These are phyloP conservation scores for Musa balbisiana DNA, from an alignment of 202 grass and related monocot genomes.

Conservation along the genomic window DNA sequence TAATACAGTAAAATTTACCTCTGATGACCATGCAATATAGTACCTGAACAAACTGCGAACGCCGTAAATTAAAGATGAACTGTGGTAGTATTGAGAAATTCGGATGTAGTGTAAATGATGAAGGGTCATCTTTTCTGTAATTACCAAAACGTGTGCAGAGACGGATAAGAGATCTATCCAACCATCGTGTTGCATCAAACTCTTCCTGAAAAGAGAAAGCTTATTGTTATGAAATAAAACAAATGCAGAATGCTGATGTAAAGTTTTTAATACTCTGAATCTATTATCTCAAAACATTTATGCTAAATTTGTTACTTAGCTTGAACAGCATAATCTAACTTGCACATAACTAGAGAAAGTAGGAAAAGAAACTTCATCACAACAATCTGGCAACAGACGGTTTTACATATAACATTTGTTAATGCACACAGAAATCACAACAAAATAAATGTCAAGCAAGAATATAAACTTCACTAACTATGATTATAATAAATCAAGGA, in stretches of 20 bases:
- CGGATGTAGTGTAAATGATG: constrained; percentile 78
- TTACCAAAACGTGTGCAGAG: constrained; percentile 89
- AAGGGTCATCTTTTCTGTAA: constrained; percentile 85
- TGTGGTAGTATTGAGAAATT: constrained; percentile 96
- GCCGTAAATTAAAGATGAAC: constrained; percentile 94
- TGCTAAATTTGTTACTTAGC: too few relatives aligned
- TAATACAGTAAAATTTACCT: background rate
- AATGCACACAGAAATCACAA: too few relatives aligned
- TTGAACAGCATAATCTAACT: too few relatives aligned
- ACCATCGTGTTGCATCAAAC: constrained; percentile 91
- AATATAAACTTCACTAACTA: background rate
- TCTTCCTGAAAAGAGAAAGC: constrained; percentile 47
- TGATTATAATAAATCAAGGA: background rate
- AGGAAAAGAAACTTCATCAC: too few relatives aligned
- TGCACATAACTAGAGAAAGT: too few relatives aligned
- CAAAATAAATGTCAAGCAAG: too few relatives aligned
- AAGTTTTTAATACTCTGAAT: background rate
- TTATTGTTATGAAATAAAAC: background rate
- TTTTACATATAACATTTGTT: too few relatives aligned
- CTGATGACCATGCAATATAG: constrained; percentile 18
- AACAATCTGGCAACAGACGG: too few relatives aligned
- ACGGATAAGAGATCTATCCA: constrained; percentile 90
- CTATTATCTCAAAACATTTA: too few relatives aligned
- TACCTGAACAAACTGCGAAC: constrained; percentile 98
- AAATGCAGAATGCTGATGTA: background rate